Base-by-base conservation (phyloP, 805 yeast species). In the Schizosaccharomyces octosporus region DNA sequence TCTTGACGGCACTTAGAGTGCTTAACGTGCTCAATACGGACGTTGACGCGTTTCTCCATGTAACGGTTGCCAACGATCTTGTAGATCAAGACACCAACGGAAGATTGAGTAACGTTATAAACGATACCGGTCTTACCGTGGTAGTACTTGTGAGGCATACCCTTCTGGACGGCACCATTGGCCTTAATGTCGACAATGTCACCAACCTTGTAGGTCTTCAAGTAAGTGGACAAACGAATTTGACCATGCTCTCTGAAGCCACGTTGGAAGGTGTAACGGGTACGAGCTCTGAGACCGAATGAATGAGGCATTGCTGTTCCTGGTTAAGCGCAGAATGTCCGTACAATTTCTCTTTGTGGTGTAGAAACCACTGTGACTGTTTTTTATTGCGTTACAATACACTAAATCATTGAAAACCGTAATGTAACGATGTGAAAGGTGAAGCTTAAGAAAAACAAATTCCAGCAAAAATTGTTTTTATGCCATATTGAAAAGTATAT, bases 81-180 rank as follows among this genome's bases (percentile, higher is more conserved):
- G 94, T 93, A 85, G 76, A 93, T 78, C 74, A 93, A 87, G 72
- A 93, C 93, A 85, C 98, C 98, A 69, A 93, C 97, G 67, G 98
- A 81, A 67, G 95, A 79, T 83, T 87, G 93, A 85, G 98, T 90
- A 70, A 93, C 94, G 84, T 93, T 93, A 95, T 83, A 93, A 69
- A 93, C 83, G 72, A 93, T 87, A 84, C 98, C 98, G 69, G 98
- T 93, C 84, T 89, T 93, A 80, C 98, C 98, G 83, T 93, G 97
- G 96, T 93, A 93, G 85, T 81, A 89, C 82, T 93, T 93, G 88
- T 87, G 95, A 77, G 98, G 98, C 96, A 93, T 87, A 87, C 97
- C 97, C 85, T 90, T 89, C 78, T 93, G 97, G 82, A 89, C 81
- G 70, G 98, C 82, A 83, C 96, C 96, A 77, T 93, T 93, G 78